Base-by-base conservation (phyloP, 148 eudicot genomes). In the Amaranthus cruentus region DNA sequence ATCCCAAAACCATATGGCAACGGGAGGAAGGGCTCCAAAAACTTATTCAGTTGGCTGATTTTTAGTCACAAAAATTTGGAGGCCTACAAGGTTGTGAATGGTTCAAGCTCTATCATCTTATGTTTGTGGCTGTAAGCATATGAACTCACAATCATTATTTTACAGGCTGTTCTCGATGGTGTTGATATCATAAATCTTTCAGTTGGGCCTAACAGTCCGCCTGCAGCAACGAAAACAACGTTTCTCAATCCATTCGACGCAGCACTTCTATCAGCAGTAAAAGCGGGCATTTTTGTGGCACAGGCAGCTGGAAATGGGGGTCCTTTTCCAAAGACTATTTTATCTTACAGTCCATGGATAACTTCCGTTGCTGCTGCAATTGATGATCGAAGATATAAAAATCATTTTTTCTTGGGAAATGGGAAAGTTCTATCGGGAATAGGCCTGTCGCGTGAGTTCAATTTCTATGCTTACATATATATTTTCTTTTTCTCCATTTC, bases 281-380 rank as follows among this genome's bases (percentile, higher is more conserved):
- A 90, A 85, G 94, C 97, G 0, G 99, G 99, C 69, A 88, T 96
- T 56, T 92, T 96, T 85, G 95, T 96, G 62, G 96, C 88, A 68
- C 99, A 96, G 73, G 99, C 99, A 62, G 91, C 96, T 70, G 99
- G 99, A 80, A 96, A 96, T 82, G 97, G 97, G 50, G 99, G 99
- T 62, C 97, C 99, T 62, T 95, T 81, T 63, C 88, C 99, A 8
- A 95, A 88, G 82, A 87, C 96, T 12, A 68, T 95, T 72, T 71
- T 95, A 75, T 95, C 99, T 58, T 95, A 91, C 80, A 95, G 99
- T 83, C 99, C 99, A 13, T 95, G 99, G 98, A 90, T 95, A 76
- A 87, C 89, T 48, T 86, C 97, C 75, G 96, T 95, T 66, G 98
- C 97, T 84, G 99, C 99, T 76, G 96, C 99, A 69, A 85, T 95